Evolutionary conservation across 164 flowering plant genomes (phyloP).

Genomic region (Magnolia sinica): DNA sequence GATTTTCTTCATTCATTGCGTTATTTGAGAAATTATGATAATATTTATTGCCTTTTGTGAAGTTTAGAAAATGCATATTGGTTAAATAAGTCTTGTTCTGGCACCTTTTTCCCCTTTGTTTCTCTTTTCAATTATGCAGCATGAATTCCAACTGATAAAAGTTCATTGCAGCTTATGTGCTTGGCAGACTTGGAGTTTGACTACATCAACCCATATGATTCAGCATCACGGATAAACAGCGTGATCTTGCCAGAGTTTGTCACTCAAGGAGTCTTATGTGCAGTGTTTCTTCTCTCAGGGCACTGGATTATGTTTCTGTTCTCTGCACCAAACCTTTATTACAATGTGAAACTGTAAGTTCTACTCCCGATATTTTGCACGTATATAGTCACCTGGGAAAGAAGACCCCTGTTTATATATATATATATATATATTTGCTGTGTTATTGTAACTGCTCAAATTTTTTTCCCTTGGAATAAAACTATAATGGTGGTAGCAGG

Average conservation of each 20-base stretch:
- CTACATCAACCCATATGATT: constrained; percentile 92
- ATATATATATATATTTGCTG: background rate
- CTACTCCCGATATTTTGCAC: constrained; percentile 6
- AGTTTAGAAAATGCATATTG: too few relatives aligned
- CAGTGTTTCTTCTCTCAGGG: constrained; percentile 70
- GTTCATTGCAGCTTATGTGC: constrained; percentile 85
- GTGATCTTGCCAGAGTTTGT: constrained; percentile 78
- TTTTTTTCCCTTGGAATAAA: background rate
- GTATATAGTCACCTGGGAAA: background rate
- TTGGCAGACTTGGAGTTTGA: constrained; percentile 95
- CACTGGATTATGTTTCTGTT: constrained; percentile 84
- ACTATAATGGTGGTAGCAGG: background rate
- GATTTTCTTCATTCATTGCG: too few relatives aligned
- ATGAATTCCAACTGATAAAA: background rate
- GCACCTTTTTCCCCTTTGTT: background rate
- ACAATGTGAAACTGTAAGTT: constrained; percentile 77
- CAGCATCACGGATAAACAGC: constrained; percentile 73
- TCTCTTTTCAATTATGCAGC: background rate
- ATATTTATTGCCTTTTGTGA: too few relatives aligned
- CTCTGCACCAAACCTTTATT: constrained; percentile 69
- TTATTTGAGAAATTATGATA: too few relatives aligned
- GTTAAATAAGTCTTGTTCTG: too few relatives aligned
- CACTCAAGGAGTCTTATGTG: constrained; percentile 56
- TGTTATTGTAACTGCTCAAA: background rate
- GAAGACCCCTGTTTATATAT: background rate